phyloP scores from a whole-genome alignment of 2,329 filamentous ascomycete genomes.

The Furcasterigmium sp. region DNA sequence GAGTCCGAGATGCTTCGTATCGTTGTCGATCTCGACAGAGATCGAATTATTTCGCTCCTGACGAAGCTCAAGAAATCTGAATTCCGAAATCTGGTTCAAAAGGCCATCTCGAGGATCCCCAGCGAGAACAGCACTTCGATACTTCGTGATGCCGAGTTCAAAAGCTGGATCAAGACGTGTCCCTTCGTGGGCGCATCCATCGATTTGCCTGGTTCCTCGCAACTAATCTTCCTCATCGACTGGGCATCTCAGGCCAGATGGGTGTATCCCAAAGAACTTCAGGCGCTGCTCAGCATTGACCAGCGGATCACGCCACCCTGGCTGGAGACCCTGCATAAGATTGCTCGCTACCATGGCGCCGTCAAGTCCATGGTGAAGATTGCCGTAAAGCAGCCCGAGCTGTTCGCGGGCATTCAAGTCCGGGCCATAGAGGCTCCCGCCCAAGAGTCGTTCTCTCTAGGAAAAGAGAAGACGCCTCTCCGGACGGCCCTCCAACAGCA shows the following conservation, averaged over 20 bases:
- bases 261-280: conserved; percentile 15
- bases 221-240: conserved; percentile 8
- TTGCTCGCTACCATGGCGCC: conserved; percentile 20
- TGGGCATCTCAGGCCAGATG: conserved; percentile 21
- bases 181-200: neutral
- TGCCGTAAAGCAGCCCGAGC: conserved; percentile 14
- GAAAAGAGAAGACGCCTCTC: neutral
- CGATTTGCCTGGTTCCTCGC: neutral
- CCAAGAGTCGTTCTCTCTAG: neutral
- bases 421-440: neutral
- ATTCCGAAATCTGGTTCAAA: neutral
- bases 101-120: neutral
- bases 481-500: neutral
- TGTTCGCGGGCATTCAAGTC: conserved; percentile 17
- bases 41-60: neutral
- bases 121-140: too few species aligned
- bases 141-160: neutral
- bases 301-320: conserved; percentile 2
- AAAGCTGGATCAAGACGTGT: neutral
- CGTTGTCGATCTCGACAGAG: neutral
- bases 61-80: neutral
- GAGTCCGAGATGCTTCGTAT: neutral
- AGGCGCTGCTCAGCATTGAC: conserved; percentile 7
- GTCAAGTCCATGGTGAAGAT: conserved; percentile 21
- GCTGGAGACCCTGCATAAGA: conserved; percentile 15